phyloP scores from a whole-genome alignment of 345 rosid genomes.

The Corchorus olitorius region DNA sequence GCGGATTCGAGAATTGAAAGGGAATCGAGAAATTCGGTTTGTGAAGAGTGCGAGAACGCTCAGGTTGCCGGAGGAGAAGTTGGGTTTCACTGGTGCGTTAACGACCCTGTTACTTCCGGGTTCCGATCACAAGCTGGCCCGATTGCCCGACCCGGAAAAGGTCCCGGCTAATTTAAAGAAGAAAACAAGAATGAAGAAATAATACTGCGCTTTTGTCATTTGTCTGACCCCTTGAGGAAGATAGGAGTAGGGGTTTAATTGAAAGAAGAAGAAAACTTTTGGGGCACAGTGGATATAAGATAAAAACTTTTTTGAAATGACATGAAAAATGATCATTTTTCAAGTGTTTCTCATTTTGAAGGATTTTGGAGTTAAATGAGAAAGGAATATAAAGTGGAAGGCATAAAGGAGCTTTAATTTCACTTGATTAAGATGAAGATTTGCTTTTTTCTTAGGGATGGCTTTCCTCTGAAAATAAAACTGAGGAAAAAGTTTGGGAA shows the following conservation, averaged over 20 bases:
- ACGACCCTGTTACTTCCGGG: constrained; percentile 44
- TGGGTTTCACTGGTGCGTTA: constrained; percentile 51
- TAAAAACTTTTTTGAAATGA: neutral
- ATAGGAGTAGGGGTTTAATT: constrained; percentile 2
- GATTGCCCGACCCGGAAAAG: constrained; percentile 49
- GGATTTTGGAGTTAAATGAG: no score
- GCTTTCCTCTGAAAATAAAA: neutral
- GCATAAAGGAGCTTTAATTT: neutral
- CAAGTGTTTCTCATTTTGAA: neutral
- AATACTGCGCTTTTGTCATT: neutral
- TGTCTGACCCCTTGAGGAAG: neutral
- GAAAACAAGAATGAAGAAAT: neutral
- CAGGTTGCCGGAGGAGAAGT: constrained; percentile 18
- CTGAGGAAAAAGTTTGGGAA: neutral
- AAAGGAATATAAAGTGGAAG: neutral
- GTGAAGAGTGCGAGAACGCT: constrained; percentile 42
- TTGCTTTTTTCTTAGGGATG: neutral
- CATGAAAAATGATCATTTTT: neutral
- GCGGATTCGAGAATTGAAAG: constrained; percentile 1
- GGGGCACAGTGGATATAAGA: neutral
- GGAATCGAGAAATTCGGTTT: constrained; percentile 17
- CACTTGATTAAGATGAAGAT: neutral
- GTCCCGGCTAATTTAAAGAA: neutral
- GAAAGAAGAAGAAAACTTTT: neutral
- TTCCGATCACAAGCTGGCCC: constrained; percentile 54